Evolutionary conservation across 305 asterid species (phyloP), one percentile per base, ranked within the genome.

Genomic region (Solanum hybrid): DNA sequence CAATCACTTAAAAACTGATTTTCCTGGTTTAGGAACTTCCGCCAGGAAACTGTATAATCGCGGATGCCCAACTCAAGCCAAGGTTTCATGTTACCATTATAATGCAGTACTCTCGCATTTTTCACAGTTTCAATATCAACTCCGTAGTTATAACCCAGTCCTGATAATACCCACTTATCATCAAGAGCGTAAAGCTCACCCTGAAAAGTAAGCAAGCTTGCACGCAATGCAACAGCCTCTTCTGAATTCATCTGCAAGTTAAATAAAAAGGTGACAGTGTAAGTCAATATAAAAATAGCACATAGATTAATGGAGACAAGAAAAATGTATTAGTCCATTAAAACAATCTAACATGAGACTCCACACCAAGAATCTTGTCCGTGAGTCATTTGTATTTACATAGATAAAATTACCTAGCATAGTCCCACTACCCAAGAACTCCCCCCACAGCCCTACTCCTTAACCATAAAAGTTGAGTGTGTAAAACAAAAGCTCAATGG

Each of bases 21-120:
- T 89, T 96, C 97, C 78, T 94, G 86, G 95, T 93, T 92, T 90
- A 97, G 91, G 92, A 91, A 96, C 90, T 92, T 95, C 93, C 94
- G 93, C 99, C 99, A 97, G 71, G 91, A 93, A 26, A 89, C 92
- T 93, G 92, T 96, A 94, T 96, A 97, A 88, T 93, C 93, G 4
- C 95, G 96, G 92, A 97, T 97, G 87, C 99, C 97, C 86, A 97
- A 95, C 87, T 96, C 99, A 36, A 97, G 99, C 99, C 99, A 97
- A n/a, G 99, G 99, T 92, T 96, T 97, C 99, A 97, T 97, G 90
- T 95, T 95, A 89, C 99, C 99, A 40, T 96, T 98, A 91, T 91
- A 97, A 94, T 97, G 99, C 93, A 97, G 92, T 79, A 94, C 95
- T 71, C 94, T 97, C 88, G 98, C 97, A 57, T 93, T 93, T 87